Conservation (phyloP, 352 stramenopile species). For the Globisporangium nodosum region DNA sequence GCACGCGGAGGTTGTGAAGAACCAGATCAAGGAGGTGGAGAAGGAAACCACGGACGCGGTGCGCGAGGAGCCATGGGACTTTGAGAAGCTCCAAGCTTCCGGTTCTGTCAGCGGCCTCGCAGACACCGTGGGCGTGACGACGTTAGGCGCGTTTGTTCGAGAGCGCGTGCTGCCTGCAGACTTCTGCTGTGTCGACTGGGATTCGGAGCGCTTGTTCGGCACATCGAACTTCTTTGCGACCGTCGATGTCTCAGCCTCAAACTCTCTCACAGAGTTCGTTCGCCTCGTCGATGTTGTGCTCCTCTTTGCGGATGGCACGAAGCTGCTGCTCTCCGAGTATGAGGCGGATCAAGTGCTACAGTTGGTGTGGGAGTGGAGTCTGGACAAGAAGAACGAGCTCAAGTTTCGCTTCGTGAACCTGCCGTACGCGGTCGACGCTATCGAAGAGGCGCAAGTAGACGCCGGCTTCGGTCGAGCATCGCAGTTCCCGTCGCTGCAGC, state of each 20-base stretch:
- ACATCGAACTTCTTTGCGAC: constrained; percentile 43
- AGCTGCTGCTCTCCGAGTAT: constrained; percentile 11
- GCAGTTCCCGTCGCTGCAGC: neutral
- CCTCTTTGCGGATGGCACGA: constrained; percentile 6
- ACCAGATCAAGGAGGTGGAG: constrained; percentile 18
- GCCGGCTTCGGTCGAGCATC: neutral
- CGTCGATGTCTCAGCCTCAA: neutral
- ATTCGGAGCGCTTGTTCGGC: constrained; percentile 18
- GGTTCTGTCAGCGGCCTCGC: constrained; percentile 4
- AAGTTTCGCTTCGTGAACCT: neutral
- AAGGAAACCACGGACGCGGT: neutral
- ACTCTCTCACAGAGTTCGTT: constrained; percentile 23
- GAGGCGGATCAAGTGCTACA: constrained; percentile 8
- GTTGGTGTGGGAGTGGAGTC: neutral
- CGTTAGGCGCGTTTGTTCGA: neutral
- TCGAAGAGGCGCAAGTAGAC: neutral
- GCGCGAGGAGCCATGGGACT: too few relatives aligned
- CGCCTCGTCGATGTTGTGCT: constrained; percentile 13
- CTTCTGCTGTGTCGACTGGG: constrained; percentile 11
- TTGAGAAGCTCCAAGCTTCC: neutral
- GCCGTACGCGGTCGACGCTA: neutral
- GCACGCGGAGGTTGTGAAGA: constrained; percentile 40
- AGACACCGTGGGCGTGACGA: neutral
- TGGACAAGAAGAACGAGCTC: too few relatives aligned
- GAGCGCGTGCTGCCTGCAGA: neutral